Percentiles rank a stretch among this genome's conserved stretches.
Conservation (phyloP, 1,284 basidiomycete species). For the Cryptococcus sp. region DNA sequence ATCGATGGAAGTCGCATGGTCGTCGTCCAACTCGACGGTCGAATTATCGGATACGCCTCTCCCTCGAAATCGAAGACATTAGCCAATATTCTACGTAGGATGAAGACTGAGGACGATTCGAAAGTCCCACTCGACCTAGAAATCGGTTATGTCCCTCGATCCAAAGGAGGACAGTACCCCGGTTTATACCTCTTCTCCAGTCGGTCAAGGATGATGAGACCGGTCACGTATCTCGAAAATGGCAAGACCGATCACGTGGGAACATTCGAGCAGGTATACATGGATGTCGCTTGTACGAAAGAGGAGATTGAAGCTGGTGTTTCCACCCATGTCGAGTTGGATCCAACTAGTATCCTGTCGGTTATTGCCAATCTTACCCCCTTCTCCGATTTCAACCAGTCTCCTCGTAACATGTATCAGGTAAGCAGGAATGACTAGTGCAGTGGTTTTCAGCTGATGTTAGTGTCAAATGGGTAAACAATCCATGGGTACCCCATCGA, state of each 20-base stretch:
- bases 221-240: conserved; percentile 87
- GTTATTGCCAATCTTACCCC: conserved; percentile 61
- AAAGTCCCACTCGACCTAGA: conserved; percentile 90
- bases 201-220: conserved; percentile 93
- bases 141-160: conserved; percentile 86
- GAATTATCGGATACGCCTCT: conserved; percentile 91
- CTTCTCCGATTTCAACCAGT: conserved; percentile 89
- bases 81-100: conserved; percentile 77
- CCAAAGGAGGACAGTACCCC: conserved; percentile 92
- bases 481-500: conserved; percentile 97
- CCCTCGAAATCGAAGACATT: conserved; percentile 72
- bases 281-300: conserved; percentile 91
- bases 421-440: conserved; percentile 46
- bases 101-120: conserved; percentile 87
- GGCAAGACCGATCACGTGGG: conserved; percentile 85
- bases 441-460: neutral
- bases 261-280: conserved; percentile 98
- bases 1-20: conserved; percentile 78
- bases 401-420: conserved; percentile 61
- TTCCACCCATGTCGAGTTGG: conserved; percentile 87
- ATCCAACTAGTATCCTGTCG: conserved; percentile 92
- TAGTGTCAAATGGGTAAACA: conserved; percentile 95
- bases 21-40: conserved; percentile 89
- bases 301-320: conserved; percentile 80
- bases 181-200: conserved; percentile 91